A percentile compares a stretch with the other conserved stretches of the same genome.
These are phyloP conservation scores for Ilex asprella DNA, from an alignment of 257 asterid species.

Conservation along the genomic window DNA sequence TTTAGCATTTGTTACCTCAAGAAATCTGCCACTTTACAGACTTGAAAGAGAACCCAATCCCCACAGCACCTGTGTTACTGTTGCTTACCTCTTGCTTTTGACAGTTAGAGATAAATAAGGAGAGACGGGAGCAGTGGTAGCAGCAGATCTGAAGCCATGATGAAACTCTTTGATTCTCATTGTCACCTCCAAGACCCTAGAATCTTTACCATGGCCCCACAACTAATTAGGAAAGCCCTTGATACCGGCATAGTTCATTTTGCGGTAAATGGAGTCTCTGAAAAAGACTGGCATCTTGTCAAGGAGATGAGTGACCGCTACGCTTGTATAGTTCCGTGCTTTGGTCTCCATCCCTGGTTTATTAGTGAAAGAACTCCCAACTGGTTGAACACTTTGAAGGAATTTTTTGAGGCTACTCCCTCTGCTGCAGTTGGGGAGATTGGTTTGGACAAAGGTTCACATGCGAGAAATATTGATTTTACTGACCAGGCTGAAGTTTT, in stretches of 20 bases:
- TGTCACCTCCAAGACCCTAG: constrained; percentile 93
- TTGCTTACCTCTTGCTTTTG: too few species aligned
- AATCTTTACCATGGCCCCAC: constrained; percentile 45
- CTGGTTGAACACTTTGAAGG: constrained; percentile 64
- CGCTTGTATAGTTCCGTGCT: constrained; percentile 72
- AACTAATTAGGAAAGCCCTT: constrained; percentile 47
- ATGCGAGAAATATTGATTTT: constrained; percentile 62
- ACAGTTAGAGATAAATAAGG: too few species aligned
- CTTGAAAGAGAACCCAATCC: too few species aligned
- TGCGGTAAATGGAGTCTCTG: constrained; percentile 83
- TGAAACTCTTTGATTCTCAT: constrained; percentile 82
- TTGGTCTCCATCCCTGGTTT: constrained; percentile 88
- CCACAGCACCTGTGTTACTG: too few species aligned
- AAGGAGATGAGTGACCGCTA: constrained; percentile 63
- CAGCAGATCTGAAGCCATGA: constrained; percentile 17
- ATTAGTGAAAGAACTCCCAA: constrained; percentile 56
- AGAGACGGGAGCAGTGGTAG: background rate
- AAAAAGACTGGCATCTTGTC: constrained; percentile 87
- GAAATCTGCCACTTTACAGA: too few species aligned
- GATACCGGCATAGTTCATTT: constrained; percentile 71
- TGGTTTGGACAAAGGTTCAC: constrained; percentile 87
- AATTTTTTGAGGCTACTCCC: constrained; percentile 51
- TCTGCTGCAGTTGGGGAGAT: constrained; percentile 94
- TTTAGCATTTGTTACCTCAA: too few species aligned
- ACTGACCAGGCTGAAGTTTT: constrained; percentile 65